Conservation (phyloP, 441 rosid genomes). For the Adansonia gregorii region DNA sequence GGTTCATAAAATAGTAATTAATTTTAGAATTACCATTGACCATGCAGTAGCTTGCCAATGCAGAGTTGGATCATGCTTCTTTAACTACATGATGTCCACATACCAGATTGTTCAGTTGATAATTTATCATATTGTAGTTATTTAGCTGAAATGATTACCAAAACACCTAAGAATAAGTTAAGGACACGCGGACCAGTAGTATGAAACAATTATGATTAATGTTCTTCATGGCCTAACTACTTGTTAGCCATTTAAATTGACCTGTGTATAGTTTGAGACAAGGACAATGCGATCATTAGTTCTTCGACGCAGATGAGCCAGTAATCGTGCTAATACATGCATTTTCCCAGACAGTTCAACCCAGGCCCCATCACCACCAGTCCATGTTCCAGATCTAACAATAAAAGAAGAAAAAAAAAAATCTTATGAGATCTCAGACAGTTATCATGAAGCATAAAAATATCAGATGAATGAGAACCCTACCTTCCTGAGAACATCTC, state of each 20-base stretch:
- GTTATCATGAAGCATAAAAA: slow-evolving; percentile 19
- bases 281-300: slow-evolving; percentile 96
- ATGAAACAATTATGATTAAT: slow-evolving; percentile 19
- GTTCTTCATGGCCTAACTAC: slow-evolving; percentile 1
- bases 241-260: slow-evolving; percentile 33
- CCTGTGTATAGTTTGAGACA: slow-evolving; percentile 99
- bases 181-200: neutral
- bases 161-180: slow-evolving; percentile 6
- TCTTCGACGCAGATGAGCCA: slow-evolving; percentile 76
- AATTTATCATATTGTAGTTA: neutral
- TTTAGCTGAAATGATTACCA: slow-evolving; percentile 11
- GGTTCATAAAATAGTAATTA: neutral
- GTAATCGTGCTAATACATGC: slow-evolving; percentile 90
- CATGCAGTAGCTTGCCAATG: neutral
- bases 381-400: slow-evolving; percentile 91
- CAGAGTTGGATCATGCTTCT: neutral
- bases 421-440: slow-evolving; percentile 26
- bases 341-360: slow-evolving; percentile 98
- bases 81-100: neutral
- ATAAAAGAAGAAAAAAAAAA: slow-evolving; percentile 22
- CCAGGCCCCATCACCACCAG: slow-evolving; percentile 96
- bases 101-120: neutral
- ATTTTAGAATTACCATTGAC: neutral
- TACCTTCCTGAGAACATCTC: slow-evolving; percentile 98
- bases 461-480: slow-evolving; percentile 29